Conservation (phyloP, 2,329 filamentous ascomycete genomes). For the Colletotrichum euphorbiae region DNA sequence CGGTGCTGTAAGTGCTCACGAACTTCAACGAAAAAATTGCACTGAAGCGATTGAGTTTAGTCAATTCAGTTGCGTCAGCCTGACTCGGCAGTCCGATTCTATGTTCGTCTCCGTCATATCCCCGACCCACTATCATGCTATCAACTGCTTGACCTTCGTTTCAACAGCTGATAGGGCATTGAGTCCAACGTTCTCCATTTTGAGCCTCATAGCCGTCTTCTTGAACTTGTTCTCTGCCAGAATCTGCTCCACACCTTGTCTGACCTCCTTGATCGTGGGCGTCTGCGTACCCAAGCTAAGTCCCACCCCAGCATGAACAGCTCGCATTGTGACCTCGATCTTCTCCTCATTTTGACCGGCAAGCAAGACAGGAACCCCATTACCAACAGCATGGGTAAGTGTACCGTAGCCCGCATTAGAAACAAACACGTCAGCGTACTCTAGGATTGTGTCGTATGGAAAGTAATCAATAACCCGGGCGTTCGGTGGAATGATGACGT, state of each 20-base stretch:
- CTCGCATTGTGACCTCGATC: constrained; percentile 54
- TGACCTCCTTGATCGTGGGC: constrained; percentile 43
- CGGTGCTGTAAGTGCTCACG: too few species aligned
- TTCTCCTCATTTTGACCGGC: constrained; percentile 57
- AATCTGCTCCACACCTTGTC: constrained; percentile 3
- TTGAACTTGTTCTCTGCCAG: constrained; percentile 26
- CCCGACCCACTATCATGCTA: not conserved
- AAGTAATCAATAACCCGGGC: constrained; percentile 59
- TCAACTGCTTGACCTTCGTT: constrained; percentile 15
- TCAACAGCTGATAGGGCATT: constrained; percentile 22
- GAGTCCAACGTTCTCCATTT: constrained; percentile 15
- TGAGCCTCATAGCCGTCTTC: constrained; percentile 29
- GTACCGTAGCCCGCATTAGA: constrained; percentile 64
- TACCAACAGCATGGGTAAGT: constrained; percentile 56
- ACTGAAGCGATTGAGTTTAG: too few species aligned
- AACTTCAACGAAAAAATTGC: too few species aligned
- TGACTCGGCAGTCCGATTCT: too few species aligned
- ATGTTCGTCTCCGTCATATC: too few species aligned
- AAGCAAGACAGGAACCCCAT: constrained; percentile 61
- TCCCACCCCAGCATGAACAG: constrained; percentile 57
- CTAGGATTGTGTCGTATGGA: constrained; percentile 60
- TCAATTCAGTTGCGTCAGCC: too few species aligned
- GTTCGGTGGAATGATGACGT: constrained; percentile 50
- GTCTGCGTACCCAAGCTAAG: constrained; percentile 55
- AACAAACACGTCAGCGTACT: constrained; percentile 58